phyloP scores from a whole-genome alignment of 2,329 filamentous ascomycete genomes.

The Fusarium nurragi region DNA sequence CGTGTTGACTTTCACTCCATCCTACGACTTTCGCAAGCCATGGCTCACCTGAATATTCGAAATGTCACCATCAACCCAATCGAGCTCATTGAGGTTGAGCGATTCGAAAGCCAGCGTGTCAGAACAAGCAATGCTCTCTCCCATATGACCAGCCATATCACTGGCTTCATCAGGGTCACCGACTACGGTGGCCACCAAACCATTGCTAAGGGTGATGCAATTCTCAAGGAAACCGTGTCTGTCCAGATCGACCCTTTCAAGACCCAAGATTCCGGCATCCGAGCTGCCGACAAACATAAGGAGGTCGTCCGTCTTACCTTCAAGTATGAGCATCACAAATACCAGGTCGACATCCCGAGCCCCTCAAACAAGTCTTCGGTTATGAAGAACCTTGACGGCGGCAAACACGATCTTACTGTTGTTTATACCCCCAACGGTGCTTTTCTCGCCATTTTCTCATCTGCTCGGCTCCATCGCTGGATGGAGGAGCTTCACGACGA shows the following conservation, averaged over 20 bases:
- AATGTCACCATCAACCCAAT: conserved; percentile 82
- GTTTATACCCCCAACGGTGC: conserved; percentile 69
- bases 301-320: conserved; percentile 81
- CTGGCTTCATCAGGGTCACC: conserved; percentile 57
- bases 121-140: conserved; percentile 55
- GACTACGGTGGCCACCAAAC: conserved; percentile 45
- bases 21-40: conserved; percentile 41
- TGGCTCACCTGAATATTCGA: conserved; percentile 74
- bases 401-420: conserved; percentile 68
- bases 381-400: conserved; percentile 64
- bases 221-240: conserved; percentile 69
- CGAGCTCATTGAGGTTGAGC: conserved; percentile 76
- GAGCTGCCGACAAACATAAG: conserved; percentile 64
- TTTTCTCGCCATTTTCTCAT: conserved; percentile 74
- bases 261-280: conserved; percentile 65
- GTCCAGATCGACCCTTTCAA: conserved; percentile 75
- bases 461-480: conserved; percentile 76
- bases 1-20: background rate
- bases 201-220: conserved; percentile 65
- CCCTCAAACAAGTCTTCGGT: conserved; percentile 66
- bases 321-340: conserved; percentile 63
- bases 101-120: conserved; percentile 67
- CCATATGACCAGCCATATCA: conserved; percentile 57
- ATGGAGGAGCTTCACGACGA: conserved; percentile 80
- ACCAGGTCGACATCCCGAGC: conserved; percentile 78